Conservation (phyloP, 768 basidiomycete genomes). For the Cyclocybe cylindracea region DNA sequence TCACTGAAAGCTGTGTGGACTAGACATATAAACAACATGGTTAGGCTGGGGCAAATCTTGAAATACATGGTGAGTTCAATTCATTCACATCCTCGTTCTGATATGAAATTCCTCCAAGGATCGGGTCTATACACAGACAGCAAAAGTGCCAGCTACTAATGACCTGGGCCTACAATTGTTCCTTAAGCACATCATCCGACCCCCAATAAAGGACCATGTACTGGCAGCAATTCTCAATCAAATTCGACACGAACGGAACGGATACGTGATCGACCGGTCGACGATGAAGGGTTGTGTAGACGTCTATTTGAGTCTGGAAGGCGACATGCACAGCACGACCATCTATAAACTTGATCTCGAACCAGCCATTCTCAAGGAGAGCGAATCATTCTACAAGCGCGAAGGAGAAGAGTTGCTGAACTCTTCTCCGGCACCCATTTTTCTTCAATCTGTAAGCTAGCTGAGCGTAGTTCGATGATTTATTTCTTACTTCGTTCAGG, state of each 20-base stretch:
- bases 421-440: conserved; percentile 79
- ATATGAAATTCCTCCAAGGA: conserved; percentile 55
- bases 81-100: not conserved
- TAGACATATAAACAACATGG: conserved; percentile 88
- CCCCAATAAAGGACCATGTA: conserved; percentile 83
- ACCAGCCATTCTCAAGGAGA: conserved; percentile 76
- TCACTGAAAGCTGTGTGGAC: conserved; percentile 88
- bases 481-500: conserved; percentile 44
- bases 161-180: conserved; percentile 85
- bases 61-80: conserved; percentile 85
- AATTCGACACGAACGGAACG: conserved; percentile 90
- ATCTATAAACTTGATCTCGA: conserved; percentile 88
- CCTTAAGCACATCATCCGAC: conserved; percentile 73
- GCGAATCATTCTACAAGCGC: conserved; percentile 71
- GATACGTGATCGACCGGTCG: conserved; percentile 88
- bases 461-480: not conserved
- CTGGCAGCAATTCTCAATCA: conserved; percentile 81
- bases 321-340: conserved; percentile 48
- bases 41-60: conserved; percentile 83
- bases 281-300: conserved; percentile 88
- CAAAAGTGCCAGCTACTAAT: conserved; percentile 77
- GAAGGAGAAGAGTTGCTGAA: conserved; percentile 75
- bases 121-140: conserved; percentile 78
- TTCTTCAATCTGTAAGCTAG: conserved; percentile 69
- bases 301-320: conserved; percentile 71